Conservation (phyloP, 1,284 basidiomycete genomes). For the Schizophyllum commune region DNA sequence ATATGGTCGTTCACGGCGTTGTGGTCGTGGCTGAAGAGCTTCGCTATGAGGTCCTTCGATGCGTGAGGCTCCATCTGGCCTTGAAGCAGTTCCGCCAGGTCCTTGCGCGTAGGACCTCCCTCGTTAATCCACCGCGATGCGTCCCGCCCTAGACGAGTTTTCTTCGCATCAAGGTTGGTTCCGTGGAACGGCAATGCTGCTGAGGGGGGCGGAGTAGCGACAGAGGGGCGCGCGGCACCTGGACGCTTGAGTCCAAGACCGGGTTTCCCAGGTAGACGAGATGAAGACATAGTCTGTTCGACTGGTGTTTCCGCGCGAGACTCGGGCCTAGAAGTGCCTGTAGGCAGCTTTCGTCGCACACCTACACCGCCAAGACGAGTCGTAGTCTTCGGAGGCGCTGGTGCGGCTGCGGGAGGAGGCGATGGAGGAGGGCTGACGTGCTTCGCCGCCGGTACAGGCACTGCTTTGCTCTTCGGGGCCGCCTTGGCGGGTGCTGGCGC, state of each 20-base stretch:
- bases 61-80: constrained; percentile 83
- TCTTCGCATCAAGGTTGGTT: constrained; percentile 70
- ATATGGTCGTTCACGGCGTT: constrained; percentile 93
- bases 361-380: constrained; percentile 40
- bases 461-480: constrained; percentile 16
- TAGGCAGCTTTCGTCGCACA: constrained; percentile 67
- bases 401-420: constrained; percentile 23
- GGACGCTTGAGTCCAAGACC: constrained; percentile 44
- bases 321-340: constrained; percentile 52
- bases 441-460: constrained; percentile 7
- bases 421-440: constrained; percentile 30
- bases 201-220: constrained; percentile 24
- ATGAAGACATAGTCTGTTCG: constrained; percentile 29
- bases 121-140: constrained; percentile 79
- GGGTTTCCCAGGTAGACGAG: constrained; percentile 35
- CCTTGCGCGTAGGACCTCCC: constrained; percentile 73
- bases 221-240: constrained; percentile 22
- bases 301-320: constrained; percentile 49
- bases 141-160: constrained; percentile 70
- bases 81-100: constrained; percentile 82
- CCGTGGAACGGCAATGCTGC: constrained; percentile 54
- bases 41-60: constrained; percentile 69
- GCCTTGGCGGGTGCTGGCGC: constrained; percentile 17
- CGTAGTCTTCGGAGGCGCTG: constrained; percentile 23
- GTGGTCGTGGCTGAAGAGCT: constrained; percentile 94